A percentile compares a stretch with the other conserved stretches of the same genome.
These are phyloP conservation scores for Pythium apleroticum DNA, from an alignment of 352 stramenopile genomes.

Conservation along the genomic window DNA sequence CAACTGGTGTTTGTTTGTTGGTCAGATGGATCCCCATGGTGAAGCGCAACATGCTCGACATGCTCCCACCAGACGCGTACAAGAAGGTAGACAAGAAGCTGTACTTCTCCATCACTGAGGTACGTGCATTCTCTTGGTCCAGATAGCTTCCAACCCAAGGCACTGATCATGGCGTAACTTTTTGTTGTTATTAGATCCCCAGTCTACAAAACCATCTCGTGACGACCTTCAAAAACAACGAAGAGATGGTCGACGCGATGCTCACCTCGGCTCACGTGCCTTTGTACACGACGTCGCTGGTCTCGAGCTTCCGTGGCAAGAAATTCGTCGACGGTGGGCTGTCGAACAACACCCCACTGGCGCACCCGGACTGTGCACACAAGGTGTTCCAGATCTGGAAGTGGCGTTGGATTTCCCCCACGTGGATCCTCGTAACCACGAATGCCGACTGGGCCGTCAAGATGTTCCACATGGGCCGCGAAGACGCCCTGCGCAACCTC, in stretches of 20 bases:
- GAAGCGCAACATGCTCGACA: conserved; percentile 57
- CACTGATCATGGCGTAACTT: background rate
- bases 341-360: conserved; percentile 68
- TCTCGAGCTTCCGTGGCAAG: conserved; percentile 66
- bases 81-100: conserved; percentile 58
- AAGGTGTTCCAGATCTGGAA: conserved; percentile 87
- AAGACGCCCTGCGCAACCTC: conserved; percentile 68
- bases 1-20: background rate
- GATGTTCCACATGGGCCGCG: conserved; percentile 74
- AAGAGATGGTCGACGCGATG: conserved; percentile 85
- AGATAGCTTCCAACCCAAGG: background rate
- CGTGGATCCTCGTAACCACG: conserved; percentile 77
- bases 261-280: conserved; percentile 70
- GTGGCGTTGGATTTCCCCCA: conserved; percentile 75
- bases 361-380: conserved; percentile 49
- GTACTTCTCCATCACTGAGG: conserved; percentile 79
- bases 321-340: conserved; percentile 72
- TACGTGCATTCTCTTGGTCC: conserved; percentile 3
- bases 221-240: conserved; percentile 69
- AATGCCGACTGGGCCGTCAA: conserved; percentile 71
- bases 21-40: conserved; percentile 74
- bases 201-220: conserved; percentile 68
- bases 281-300: conserved; percentile 69
- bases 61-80: conserved; percentile 68
- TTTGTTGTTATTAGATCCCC: conserved; percentile 32